Conservation (phyloP, 192 early-diverging fungal species). For the Dissophora ornata region DNA sequence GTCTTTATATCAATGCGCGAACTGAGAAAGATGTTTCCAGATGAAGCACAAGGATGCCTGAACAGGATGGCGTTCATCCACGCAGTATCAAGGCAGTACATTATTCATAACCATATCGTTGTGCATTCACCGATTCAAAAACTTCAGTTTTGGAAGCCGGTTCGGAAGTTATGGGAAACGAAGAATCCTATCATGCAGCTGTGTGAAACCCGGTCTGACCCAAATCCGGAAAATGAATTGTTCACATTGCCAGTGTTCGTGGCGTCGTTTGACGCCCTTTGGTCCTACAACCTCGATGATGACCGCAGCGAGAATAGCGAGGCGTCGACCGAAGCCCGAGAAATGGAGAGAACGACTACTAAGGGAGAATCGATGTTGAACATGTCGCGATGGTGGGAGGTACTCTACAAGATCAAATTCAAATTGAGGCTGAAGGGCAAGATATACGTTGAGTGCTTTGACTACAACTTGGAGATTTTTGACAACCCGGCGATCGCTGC, state of each 20-base stretch:
- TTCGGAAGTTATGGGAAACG: neutral
- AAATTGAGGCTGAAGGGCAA: too few species aligned
- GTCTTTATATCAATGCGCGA: neutral
- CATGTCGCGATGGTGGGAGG: too few species aligned
- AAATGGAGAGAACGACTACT: too few species aligned
- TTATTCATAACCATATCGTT: neutral
- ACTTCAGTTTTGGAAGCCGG: conserved; percentile 5
- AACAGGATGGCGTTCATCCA: neutral
- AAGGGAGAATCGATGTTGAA: too few species aligned
- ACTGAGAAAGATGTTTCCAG: neutral
- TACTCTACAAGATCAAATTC: too few species aligned
- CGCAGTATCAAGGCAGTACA: neutral
- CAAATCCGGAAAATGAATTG: too few species aligned
- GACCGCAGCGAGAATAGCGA: too few species aligned
- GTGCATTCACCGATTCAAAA: neutral
- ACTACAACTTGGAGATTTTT: conserved; percentile 1
- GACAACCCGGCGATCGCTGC: conserved; percentile 11
- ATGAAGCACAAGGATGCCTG: neutral
- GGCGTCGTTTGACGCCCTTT: too few species aligned
- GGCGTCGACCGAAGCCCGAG: too few species aligned
- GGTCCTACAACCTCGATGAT: too few species aligned
- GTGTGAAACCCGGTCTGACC: neutral
- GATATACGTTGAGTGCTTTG: neutral
- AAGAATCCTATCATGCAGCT: neutral
- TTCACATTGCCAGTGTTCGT: too few species aligned